These are phyloP conservation scores for Letharia lupina DNA, from an alignment of 495 filamentous ascomycete species.

Conservation along the genomic window DNA sequence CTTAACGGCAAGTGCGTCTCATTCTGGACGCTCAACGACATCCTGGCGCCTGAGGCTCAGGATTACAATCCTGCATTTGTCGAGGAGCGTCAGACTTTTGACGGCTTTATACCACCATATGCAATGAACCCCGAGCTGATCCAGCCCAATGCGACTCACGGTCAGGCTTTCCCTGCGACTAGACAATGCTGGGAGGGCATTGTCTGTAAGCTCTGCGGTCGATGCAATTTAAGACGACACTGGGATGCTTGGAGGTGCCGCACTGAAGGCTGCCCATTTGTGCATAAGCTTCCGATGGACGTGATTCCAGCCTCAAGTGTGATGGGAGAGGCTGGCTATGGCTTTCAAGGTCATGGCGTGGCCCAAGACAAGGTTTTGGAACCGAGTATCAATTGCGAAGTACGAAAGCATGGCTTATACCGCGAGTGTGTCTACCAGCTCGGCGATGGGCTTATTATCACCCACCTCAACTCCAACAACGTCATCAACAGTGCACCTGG, in stretches of 20 bases:
- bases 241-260: slow-evolving; percentile 63
- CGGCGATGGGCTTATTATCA: slow-evolving; percentile 33
- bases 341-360: slow-evolving; percentile 22
- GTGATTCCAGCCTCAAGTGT: slow-evolving; percentile 34
- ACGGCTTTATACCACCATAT: slow-evolving; percentile 32
- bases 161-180: slow-evolving; percentile 29
- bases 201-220: slow-evolving; percentile 61
- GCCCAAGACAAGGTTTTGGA: neutral
- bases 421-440: slow-evolving; percentile 9
- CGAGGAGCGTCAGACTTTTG: slow-evolving; percentile 33
- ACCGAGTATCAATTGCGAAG: neutral
- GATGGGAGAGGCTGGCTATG: slow-evolving; percentile 28
- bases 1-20: slow-evolving; percentile 45
- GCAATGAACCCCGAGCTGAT: slow-evolving; percentile 35
- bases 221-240: slow-evolving; percentile 51
- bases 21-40: slow-evolving; percentile 46
- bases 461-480: slow-evolving; percentile 51
- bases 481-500: slow-evolving; percentile 38
- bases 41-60: slow-evolving; percentile 31
- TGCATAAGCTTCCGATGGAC: slow-evolving; percentile 30
- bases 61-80: slow-evolving; percentile 54
- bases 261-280: slow-evolving; percentile 42
- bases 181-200: slow-evolving; percentile 52
- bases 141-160: slow-evolving; percentile 29
- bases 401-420: slow-evolving; percentile 2